Evolutionary conservation across 495 filamentous ascomycete species (phyloP), one percentile per base, ranked within the genome.

Genomic region (Xylaria telfairii): DNA sequence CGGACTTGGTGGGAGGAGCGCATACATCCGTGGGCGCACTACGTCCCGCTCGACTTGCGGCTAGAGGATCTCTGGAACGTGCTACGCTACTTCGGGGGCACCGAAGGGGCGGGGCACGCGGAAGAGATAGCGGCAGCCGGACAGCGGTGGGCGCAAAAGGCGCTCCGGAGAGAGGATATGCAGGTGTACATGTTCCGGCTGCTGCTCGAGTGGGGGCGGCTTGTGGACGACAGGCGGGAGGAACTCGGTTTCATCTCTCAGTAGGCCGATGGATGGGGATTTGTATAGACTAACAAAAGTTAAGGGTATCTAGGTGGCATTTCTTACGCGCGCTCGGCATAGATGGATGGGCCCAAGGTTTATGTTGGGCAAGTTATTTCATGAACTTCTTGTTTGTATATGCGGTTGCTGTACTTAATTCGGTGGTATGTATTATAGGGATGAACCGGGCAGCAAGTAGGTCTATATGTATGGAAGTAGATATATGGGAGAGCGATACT

Each of bases 151-250:
- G 88, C 89, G 4, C 78, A 77, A 0, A 84, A 82, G 68, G 90
- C 89, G 13, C 73, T 95, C 30, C 84, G 92, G 74, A 90, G 88
- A 71, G 91, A 93, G 80, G 93, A 96, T 77, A 93, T 92, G 90
- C 89, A 93, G 78, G 86, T 95, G 26, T 96, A 95, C 74, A 87
- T 95, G 78, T 95, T 94, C 77, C 79, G 93, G 49, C 77, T 96
- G 59, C 74, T 95, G 67, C 78, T 95, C 37, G 93, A 95, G 78
- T 95, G 90, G 90, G 91, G 86, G 1, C 81, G 91, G 37, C 68
- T 93, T 19, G 83, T 89, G 8, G 86, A 91, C 80, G 90, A 92
- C 70, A 74, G 77, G 28, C 82, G 91, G 72, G 88, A 92, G 60
- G 81, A 83, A 37, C 72, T 90, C 56, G 88, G 87, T 0, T 92